These are phyloP conservation scores for Chrysochromulina parva DNA, from an alignment of 78 protist genomes.

Conservation along the genomic window DNA sequence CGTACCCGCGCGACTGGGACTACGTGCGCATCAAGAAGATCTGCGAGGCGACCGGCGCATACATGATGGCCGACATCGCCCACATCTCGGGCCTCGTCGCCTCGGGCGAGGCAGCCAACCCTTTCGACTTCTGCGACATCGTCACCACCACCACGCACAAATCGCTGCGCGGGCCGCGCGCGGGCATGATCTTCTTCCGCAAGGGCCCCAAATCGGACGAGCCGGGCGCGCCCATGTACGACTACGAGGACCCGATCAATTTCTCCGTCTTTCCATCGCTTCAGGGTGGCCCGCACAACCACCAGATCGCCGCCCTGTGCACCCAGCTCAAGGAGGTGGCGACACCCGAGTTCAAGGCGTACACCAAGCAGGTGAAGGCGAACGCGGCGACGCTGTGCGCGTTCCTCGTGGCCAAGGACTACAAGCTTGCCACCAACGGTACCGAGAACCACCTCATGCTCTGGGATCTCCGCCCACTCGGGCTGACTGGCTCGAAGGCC, in stretches of 20 bases:
- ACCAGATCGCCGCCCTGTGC: conserved; percentile 82
- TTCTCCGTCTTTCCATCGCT: conserved; percentile 84
- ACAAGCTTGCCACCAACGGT: conserved; percentile 72
- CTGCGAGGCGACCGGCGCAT: conserved; percentile 56
- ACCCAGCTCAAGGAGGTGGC: conserved; percentile 58
- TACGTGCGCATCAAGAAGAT: conserved; percentile 52
- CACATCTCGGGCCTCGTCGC: conserved; percentile 82
- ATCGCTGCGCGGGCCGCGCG: conserved; percentile 74
- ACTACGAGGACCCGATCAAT: conserved; percentile 61
- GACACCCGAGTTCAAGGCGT: conserved; percentile 71
- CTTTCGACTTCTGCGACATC: conserved; percentile 77
- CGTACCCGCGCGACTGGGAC: conserved; percentile 82
- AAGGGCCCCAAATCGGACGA: conserved; percentile 23
- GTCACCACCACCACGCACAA: conserved; percentile 95
- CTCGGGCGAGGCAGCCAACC: conserved; percentile 46
- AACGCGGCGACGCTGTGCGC: conserved; percentile 5
- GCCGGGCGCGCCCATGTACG: conserved; percentile 35
- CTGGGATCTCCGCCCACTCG: conserved; percentile 63
- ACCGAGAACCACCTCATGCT: conserved; percentile 87
- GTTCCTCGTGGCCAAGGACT: conserved; percentile 37
- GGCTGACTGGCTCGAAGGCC: conserved; percentile 31
- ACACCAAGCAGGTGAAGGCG: conserved; percentile 63
- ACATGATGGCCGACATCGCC: conserved; percentile 82
- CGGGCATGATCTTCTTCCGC: conserved; percentile 84
- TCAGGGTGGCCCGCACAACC: conserved; percentile 91